These are phyloP conservation scores for Mycocentrospora acerina DNA, from an alignment of 2,329 filamentous ascomycete species.

Conservation along the genomic window DNA sequence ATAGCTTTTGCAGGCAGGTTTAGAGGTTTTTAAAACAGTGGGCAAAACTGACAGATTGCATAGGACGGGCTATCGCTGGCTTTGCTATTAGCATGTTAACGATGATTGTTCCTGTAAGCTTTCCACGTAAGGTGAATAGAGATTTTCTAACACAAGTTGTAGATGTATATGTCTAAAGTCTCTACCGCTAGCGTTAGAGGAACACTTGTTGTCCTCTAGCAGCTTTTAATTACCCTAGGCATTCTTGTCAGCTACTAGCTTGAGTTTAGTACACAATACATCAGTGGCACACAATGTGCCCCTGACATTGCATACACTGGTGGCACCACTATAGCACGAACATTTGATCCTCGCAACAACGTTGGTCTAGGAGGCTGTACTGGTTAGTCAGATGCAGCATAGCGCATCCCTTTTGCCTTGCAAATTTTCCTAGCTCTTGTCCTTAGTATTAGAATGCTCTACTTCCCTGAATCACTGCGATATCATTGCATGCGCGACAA, in stretches of 20 bases:
- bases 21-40: too few species aligned
- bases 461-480: slow-evolving; percentile 26
- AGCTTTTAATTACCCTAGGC: slow-evolving; percentile 22
- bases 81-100: slow-evolving; percentile 24
- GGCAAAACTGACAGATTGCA: background rate
- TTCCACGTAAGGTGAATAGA: too few species aligned
- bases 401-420: slow-evolving; percentile 73
- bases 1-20: slow-evolving; percentile 19
- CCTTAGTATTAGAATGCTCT: slow-evolving; percentile 62
- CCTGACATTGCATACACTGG: slow-evolving; percentile 51
- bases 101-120: slow-evolving; percentile 18
- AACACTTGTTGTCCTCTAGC: slow-evolving; percentile 23
- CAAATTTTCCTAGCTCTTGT: slow-evolving; percentile 80
- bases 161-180: slow-evolving; percentile 26
- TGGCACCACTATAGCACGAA: slow-evolving; percentile 39
- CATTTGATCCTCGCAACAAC: slow-evolving; percentile 39
- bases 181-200: slow-evolving; percentile 21
- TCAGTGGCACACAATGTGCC: slow-evolving; percentile 44
- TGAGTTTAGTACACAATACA: slow-evolving; percentile 23
- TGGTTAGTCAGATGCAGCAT: slow-evolving; percentile 40
- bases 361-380: slow-evolving; percentile 23
- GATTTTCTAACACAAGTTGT: background rate
- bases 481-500: slow-evolving; percentile 36
- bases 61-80: slow-evolving; percentile 23
- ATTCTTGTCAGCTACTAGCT: slow-evolving; percentile 24